Conservation (phyloP, 352 stramenopile genomes). For the Phytophthora ohioensis region DNA sequence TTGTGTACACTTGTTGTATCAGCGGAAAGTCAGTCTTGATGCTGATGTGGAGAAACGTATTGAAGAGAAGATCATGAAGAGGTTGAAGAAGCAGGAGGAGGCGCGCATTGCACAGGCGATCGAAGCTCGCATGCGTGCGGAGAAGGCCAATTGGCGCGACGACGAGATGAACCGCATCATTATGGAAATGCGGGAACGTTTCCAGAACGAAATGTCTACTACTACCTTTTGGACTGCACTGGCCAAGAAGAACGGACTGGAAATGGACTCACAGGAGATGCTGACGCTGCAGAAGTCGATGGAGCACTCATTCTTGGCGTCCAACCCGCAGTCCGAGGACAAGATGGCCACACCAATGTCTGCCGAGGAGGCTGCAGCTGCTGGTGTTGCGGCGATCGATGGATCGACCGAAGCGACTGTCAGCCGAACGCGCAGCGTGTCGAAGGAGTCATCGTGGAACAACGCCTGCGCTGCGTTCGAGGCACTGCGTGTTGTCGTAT, state of each 20-base stretch:
- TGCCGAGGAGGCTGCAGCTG: conserved; percentile 20
- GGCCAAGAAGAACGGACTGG: conserved; percentile 71
- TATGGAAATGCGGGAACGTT: conserved; percentile 88
- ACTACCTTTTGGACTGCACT: conserved; percentile 67
- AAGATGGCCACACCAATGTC: conserved; percentile 52
- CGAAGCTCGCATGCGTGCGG: conserved; percentile 80
- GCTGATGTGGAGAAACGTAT: conserved; percentile 85
- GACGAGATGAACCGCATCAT: conserved; percentile 93
- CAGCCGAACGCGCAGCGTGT: conserved; percentile 54
- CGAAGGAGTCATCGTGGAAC: conserved; percentile 88
- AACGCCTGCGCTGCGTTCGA: conserved; percentile 81
- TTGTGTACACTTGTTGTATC: not conserved
- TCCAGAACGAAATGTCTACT: conserved; percentile 84
- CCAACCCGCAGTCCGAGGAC: conserved; percentile 81
- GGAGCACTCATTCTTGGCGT: conserved; percentile 52
- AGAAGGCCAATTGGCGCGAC: conserved; percentile 90
- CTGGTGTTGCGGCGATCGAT: conserved; percentile 35
- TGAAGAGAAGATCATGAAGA: conserved; percentile 88
- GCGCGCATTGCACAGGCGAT: conserved; percentile 85
- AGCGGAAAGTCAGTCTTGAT: conserved; percentile 74
- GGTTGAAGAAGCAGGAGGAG: conserved; percentile 90
- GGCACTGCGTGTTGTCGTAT: conserved; percentile 83
- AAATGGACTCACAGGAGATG: conserved; percentile 54
- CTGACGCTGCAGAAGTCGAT: conserved; percentile 57
- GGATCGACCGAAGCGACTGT: conserved; percentile 23